Evolutionary conservation across 176 grass and related monocot species (phyloP).

Genomic region (Saccharum officinarum): DNA sequence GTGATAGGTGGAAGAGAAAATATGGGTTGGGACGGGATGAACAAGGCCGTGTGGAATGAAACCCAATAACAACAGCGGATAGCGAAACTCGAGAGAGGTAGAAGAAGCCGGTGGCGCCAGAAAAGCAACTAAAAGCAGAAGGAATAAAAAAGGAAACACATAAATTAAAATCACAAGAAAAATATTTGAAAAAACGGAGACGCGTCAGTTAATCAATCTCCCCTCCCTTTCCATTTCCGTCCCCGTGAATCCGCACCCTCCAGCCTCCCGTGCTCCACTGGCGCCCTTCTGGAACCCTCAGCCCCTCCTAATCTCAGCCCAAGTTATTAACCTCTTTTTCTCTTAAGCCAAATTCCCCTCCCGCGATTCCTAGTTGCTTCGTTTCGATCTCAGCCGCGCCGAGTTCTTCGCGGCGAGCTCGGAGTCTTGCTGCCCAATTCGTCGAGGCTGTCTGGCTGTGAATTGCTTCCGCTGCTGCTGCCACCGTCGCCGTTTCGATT

Average conservation of each 20-base stretch:
- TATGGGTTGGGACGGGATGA: no score
- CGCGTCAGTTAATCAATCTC: conserved; percentile 31
- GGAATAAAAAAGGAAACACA: no score
- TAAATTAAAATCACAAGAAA: no score
- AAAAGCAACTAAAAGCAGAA: no score
- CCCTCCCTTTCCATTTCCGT: conserved; percentile 23
- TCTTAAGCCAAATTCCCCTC: conserved; percentile 8
- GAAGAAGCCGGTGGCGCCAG: no score
- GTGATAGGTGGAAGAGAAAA: no score
- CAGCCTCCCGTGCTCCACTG: conserved; percentile 51
- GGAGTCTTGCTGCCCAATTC: conserved; percentile 21
- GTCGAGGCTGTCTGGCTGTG: neutral
- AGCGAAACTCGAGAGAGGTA: no score
- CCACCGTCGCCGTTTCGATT: neutral
- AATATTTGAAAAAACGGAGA: neutral
- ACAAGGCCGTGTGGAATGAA: no score
- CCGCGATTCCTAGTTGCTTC: conserved; percentile 3
- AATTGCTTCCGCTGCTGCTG: neutral
- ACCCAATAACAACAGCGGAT: no score
- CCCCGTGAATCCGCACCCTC: conserved; percentile 49
- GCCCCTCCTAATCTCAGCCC: no score
- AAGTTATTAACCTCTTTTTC: conserved; percentile 18
- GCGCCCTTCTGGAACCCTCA: conserved; percentile 51
- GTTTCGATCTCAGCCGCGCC: conserved; percentile 18
- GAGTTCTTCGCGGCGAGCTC: neutral